A percentile compares a stretch with the other conserved stretches of the same genome.
phyloP scores from a whole-genome alignment of 2,329 filamentous ascomycete species.

The Epichloe typhina region DNA sequence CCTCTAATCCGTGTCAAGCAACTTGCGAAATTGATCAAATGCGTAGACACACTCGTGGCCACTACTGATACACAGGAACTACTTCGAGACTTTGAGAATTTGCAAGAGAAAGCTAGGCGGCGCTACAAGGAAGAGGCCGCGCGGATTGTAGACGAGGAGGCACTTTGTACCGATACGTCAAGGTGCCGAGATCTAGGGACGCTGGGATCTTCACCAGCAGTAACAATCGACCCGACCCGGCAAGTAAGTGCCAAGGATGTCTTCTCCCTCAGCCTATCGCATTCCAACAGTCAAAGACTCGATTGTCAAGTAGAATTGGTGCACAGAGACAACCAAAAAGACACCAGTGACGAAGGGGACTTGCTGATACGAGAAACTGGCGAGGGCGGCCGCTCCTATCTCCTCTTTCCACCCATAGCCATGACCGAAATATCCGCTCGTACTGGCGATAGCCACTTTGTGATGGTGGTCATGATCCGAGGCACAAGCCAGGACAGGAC shows the following conservation, averaged over 20 bases:
- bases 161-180: slow-evolving; percentile 68
- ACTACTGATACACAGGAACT: slow-evolving; percentile 32
- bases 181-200: slow-evolving; percentile 68
- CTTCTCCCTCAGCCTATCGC: slow-evolving; percentile 72
- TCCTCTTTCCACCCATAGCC: slow-evolving; percentile 84
- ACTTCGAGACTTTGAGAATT: slow-evolving; percentile 45
- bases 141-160: slow-evolving; percentile 70
- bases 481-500: slow-evolving; percentile 50
- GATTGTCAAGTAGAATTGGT: slow-evolving; percentile 83
- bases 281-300: slow-evolving; percentile 81
- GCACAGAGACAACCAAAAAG: slow-evolving; percentile 65
- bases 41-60: slow-evolving; percentile 42
- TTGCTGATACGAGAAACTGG: slow-evolving; percentile 89
- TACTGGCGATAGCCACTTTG: slow-evolving; percentile 52
- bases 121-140: slow-evolving; percentile 52
- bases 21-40: slow-evolving; percentile 69
- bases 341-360: slow-evolving; percentile 58
- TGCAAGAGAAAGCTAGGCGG: slow-evolving; percentile 66
- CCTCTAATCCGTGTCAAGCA: slow-evolving; percentile 82
- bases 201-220: slow-evolving; percentile 54
- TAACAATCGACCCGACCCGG: slow-evolving; percentile 60
- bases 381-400: slow-evolving; percentile 55
- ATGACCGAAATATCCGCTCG: slow-evolving; percentile 64
- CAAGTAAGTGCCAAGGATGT: slow-evolving; percentile 83
- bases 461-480: slow-evolving; percentile 79